Conservation (phyloP, 2,329 filamentous ascomycete species). For the Aulographum hederae region DNA sequence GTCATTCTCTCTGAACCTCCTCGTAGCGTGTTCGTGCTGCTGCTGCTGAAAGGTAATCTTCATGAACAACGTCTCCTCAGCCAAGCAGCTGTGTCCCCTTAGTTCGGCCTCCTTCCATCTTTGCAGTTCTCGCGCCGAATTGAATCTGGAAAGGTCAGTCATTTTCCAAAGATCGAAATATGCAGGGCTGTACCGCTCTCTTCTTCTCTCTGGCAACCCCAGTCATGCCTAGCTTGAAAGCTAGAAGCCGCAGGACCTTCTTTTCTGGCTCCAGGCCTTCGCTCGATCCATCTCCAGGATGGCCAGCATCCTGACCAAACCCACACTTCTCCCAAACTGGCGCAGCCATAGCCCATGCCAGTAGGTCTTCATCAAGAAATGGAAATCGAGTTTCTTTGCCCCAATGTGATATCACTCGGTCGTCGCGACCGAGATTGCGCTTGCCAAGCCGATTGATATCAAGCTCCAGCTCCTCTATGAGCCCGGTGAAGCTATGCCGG, state of each 20-base stretch:
- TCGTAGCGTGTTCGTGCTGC: too few species aligned
- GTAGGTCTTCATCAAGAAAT: conserved; percentile 71
- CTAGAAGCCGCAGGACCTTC: conserved; percentile 59
- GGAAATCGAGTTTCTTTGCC: conserved; percentile 78
- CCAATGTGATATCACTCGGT: conserved; percentile 80
- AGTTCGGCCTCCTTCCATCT: conserved; percentile 29
- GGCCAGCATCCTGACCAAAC: conserved; percentile 37
- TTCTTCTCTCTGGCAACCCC: conserved; percentile 76
- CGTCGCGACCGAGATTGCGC: conserved; percentile 87
- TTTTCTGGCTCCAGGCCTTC: conserved; percentile 56
- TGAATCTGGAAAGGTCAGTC: conserved; percentile 19
- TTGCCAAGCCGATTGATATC: conserved; percentile 76
- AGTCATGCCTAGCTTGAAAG: conserved; percentile 53
- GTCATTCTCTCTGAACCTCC: too few species aligned
- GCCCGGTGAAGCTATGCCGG: conserved; percentile 46
- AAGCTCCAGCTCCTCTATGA: conserved; percentile 67
- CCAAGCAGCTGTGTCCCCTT: conserved; percentile 29
- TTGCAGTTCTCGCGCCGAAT: conserved; percentile 24
- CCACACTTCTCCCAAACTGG: conserved; percentile 80
- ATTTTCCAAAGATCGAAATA: conserved; percentile 9
- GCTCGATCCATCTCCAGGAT: conserved; percentile 9
- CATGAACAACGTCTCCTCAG: too few species aligned
- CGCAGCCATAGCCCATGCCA: conserved; percentile 57
- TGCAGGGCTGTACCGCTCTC: conserved; percentile 47
- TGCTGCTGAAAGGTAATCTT: too few species aligned